Base-by-base conservation (phyloP, 106 monocot genomes). In the Dioscorea alata region DNA sequence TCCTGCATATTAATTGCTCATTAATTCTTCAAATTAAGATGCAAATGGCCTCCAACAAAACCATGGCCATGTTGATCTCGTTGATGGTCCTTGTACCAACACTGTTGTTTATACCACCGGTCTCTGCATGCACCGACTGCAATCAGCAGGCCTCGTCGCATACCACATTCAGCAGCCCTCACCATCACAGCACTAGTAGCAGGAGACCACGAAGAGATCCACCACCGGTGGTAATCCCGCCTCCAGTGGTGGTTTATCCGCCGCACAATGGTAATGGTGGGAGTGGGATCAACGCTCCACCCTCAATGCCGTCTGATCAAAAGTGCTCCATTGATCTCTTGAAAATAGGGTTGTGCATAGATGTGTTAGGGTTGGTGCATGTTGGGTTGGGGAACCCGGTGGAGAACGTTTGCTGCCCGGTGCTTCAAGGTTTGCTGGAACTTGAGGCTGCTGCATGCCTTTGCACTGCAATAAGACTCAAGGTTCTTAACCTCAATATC, bases 371-470 rank as follows among this genome's bases (percentile, higher is more conserved):
- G 0, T 58, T 83, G 54, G 71, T 83, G 8, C 83, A 83, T 57
- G 49, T 78, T 4, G 83, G 83, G 1, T 12, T 78, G 18, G 71
- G 83, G 22, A 48, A 64, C 24, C 66, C 70, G 1, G 65, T 63
- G 1, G 59, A 71, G 74, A 67, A 78, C 66, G 19, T 34, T 0
- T 83, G 83, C 62, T 83, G 83, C 51, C 83, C 83, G 3, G 48
- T 83, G 24, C 23, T 83, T 12, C 28, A 70, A 18, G 78, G 80
- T 6, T 50, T 84, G 48, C 33, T 75, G 48, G 76, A 76, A 64
- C 14, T 76, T 2, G 84, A 84, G 33, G 80, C 84, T 18, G 84
- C 80, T 13, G 22, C 66, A 23, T 84, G 84, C 31, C 60, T 84
- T 0, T 74, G 79, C 49, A 70, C 69, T 13, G 69, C 79, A 5